Evolutionary conservation across 257 asterid species (phyloP).

Genomic region (Rehmannia glutinosa): DNA sequence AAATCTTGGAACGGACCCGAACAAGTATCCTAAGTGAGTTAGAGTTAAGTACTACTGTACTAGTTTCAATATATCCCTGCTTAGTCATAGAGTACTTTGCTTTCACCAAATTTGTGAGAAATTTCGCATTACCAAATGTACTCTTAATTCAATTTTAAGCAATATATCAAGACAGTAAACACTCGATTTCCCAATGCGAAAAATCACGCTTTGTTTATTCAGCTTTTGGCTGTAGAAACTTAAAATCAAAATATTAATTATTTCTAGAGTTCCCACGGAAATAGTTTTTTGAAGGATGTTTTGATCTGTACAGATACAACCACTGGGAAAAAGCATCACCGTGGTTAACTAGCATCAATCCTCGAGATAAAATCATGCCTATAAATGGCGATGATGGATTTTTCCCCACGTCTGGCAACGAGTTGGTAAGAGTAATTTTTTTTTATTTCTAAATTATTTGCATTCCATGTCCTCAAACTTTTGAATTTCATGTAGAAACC

Average conservation of each 20-base stretch:
- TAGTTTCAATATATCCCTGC: not conserved
- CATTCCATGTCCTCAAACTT: constrained; percentile 17
- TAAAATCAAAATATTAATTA: not conserved
- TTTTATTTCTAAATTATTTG: constrained; percentile 14
- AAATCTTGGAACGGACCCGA: not conserved
- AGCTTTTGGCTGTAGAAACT: constrained; percentile 7
- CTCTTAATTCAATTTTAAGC: not conserved
- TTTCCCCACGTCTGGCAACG: constrained; percentile 93
- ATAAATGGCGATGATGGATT: constrained; percentile 94
- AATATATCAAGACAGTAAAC: not conserved
- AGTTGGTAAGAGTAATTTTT: constrained; percentile 48
- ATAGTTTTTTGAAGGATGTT: not conserved
- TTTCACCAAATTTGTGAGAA: not conserved
- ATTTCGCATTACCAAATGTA: not conserved
- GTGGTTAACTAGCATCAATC: constrained; percentile 75
- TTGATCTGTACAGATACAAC: constrained; percentile 48
- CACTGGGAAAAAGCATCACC: constrained; percentile 97
- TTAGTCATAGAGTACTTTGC: not conserved
- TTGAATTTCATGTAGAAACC: constrained; percentile 60
- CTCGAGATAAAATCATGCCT: constrained; percentile 87
- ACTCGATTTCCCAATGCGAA: not conserved
- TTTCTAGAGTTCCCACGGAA: not conserved
- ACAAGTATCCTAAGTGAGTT: not conserved
- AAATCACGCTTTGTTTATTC: constrained; percentile 1
- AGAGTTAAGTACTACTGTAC: not conserved